Percentiles rank a stretch among this genome's conserved stretches.
These are phyloP conservation scores for Apiosordaria backusii DNA, from an alignment of 495 filamentous ascomycete genomes.

Conservation along the genomic window DNA sequence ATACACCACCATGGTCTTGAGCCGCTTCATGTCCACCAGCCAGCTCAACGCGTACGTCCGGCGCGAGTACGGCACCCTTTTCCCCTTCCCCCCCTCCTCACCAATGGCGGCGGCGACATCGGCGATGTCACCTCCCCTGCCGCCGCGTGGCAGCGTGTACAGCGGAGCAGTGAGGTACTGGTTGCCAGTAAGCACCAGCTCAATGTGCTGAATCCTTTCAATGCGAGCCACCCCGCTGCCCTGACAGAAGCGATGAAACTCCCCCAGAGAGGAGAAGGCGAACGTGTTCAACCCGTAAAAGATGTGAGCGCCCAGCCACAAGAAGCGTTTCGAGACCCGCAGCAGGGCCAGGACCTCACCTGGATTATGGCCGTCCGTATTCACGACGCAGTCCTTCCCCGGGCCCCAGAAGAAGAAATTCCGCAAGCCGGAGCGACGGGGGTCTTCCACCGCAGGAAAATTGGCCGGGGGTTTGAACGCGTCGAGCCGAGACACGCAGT, in stretches of 20 bases:
- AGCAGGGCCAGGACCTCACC: constrained; percentile 27
- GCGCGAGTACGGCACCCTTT: constrained; percentile 20
- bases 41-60: constrained; percentile 29
- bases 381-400: constrained; percentile 23
- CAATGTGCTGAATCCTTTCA: constrained; percentile 36
- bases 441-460: constrained; percentile 20
- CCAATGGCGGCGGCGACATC: too few relatives aligned
- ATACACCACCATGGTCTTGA: constrained; percentile 36
- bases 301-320: constrained; percentile 33
- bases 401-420: constrained; percentile 34
- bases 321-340: constrained; percentile 33
- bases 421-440: constrained; percentile 23
- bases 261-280: constrained; percentile 43
- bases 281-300: constrained; percentile 47
- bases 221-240: constrained; percentile 33
- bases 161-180: constrained; percentile 21
- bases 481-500: constrained; percentile 42
- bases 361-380: constrained; percentile 21
- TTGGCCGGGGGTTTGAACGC: constrained; percentile 17
- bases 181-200: constrained; percentile 31
- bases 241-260: constrained; percentile 37
- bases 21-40: constrained; percentile 28
- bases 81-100: background rate
- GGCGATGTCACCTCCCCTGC: too few relatives aligned
- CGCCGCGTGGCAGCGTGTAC: background rate